A percentile compares a stretch with the other conserved stretches of the same genome.
These are phyloP conservation scores for Glarea lozoyensis DNA, from an alignment of 495 filamentous ascomycete genomes.

Conservation along the genomic window DNA sequence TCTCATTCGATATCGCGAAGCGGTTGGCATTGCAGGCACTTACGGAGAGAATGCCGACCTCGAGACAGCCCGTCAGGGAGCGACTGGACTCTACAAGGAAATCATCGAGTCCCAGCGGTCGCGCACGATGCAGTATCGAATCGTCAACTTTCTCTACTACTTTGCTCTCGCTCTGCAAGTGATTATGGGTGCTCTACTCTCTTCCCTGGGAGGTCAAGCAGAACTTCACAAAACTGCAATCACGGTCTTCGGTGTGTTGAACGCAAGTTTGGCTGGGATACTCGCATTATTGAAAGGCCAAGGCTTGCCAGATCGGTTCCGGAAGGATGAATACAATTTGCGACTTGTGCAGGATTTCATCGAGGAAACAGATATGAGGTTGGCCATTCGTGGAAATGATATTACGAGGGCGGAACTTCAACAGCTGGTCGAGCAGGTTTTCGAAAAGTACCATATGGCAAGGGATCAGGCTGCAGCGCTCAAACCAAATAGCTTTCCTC, in stretches of 20 bases:
- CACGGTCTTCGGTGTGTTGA: constrained; percentile 24
- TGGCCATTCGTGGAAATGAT: constrained; percentile 5
- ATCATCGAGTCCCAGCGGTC: constrained; percentile 9
- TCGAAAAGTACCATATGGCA: constrained; percentile 14
- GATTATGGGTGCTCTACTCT: constrained; percentile 25
- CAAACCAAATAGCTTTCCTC: too few species aligned
- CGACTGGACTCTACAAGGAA: constrained; percentile 14
- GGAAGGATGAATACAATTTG: constrained; percentile 24
- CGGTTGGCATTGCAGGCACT: constrained; percentile 16
- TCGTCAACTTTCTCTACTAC: constrained; percentile 14
- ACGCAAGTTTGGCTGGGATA: constrained; percentile 23
- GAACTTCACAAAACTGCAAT: constrained; percentile 15
- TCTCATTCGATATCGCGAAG: constrained; percentile 14
- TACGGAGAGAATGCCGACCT: constrained; percentile 2
- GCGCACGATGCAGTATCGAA: constrained; percentile 4
- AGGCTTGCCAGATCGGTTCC: constrained; percentile 24
- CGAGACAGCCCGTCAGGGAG: constrained; percentile 8
- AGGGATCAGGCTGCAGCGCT: too few species aligned
- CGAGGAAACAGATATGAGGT: constrained; percentile 18
- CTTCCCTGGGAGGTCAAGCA: constrained; percentile 20
- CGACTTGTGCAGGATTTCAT: constrained; percentile 25
- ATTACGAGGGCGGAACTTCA: constrained; percentile 10
- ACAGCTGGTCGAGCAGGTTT: constrained; percentile 9
- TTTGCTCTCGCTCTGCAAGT: constrained; percentile 17
- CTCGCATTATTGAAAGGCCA: constrained; percentile 27